Evolutionary conservation across 2,329 filamentous ascomycete genomes (phyloP).

Genomic region (Trichoderma guizhouense): DNA sequence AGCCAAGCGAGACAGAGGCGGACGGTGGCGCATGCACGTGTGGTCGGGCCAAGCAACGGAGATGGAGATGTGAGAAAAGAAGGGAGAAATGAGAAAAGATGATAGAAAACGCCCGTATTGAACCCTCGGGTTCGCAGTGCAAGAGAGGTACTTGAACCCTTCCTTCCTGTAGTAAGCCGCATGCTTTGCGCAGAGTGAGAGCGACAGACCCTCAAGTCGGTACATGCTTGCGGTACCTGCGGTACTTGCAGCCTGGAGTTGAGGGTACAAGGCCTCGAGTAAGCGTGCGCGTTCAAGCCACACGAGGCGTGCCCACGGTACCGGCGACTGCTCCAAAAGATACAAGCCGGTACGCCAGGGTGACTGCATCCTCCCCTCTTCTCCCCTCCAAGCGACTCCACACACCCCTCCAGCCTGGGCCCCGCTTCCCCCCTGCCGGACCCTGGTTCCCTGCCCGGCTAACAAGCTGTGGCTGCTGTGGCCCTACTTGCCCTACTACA

Average conservation of each 20-base stretch:
- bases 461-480: background rate
- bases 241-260: background rate
- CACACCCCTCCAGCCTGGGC: background rate
- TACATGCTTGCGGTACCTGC: background rate
- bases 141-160: background rate
- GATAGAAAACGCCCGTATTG: background rate
- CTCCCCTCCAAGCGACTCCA: slow-evolving; percentile 4
- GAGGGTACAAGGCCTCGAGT: background rate
- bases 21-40: slow-evolving; percentile 1
- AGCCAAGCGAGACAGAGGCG: slow-evolving; percentile 5
- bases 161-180: background rate
- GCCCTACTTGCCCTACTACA: background rate
- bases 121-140: background rate
- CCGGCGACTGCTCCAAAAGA: background rate
- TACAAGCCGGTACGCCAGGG: slow-evolving; percentile 14
- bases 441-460: slow-evolving; percentile 14
- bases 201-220: background rate
- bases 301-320: background rate
- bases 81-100: background rate
- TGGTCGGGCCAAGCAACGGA: background rate
- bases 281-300: background rate
- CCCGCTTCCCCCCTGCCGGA: slow-evolving; percentile 14
- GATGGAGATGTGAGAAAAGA: background rate
- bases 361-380: background rate
- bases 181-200: background rate